phyloP scores from a whole-genome alignment of 257 asterid genomes.

The Solanum peruvianum region DNA sequence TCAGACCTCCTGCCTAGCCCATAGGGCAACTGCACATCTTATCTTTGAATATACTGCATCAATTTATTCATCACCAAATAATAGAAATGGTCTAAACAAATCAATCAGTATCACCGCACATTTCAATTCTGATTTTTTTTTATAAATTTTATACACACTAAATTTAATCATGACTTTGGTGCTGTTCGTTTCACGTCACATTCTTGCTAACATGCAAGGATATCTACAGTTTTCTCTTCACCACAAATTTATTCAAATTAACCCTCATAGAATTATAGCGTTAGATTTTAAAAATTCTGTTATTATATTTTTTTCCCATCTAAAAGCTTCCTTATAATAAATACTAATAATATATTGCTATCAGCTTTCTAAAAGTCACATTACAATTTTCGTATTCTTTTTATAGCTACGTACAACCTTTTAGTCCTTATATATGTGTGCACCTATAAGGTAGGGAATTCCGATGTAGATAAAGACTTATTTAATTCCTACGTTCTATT shows the following conservation, averaged over 20 bases:
- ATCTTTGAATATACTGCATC: neutral
- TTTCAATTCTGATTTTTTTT: no score
- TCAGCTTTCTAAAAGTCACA: neutral
- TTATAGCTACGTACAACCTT: neutral
- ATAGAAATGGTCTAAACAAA: neutral
- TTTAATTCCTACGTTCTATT: neutral
- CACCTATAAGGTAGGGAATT: neutral
- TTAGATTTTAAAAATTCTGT: no score
- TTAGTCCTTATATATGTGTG: neutral
- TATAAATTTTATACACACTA: neutral
- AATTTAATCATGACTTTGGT: neutral
- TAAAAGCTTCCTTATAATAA: neutral
- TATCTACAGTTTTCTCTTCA: neutral
- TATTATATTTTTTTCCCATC: neutral
- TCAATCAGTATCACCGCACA: neutral
- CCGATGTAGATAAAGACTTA: neutral
- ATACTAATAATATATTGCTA: neutral
- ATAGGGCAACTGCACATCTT: neutral
- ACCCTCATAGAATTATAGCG: neutral
- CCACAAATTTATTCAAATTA: neutral
- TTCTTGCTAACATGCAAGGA: neutral
- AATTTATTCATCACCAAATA: no score
- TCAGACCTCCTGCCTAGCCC: neutral
- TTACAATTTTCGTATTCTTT: neutral
- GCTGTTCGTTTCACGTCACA: neutral